Conservation (phyloP, 2,329 filamentous ascomycete genomes). For the Dothiorella sarmentorum region DNA sequence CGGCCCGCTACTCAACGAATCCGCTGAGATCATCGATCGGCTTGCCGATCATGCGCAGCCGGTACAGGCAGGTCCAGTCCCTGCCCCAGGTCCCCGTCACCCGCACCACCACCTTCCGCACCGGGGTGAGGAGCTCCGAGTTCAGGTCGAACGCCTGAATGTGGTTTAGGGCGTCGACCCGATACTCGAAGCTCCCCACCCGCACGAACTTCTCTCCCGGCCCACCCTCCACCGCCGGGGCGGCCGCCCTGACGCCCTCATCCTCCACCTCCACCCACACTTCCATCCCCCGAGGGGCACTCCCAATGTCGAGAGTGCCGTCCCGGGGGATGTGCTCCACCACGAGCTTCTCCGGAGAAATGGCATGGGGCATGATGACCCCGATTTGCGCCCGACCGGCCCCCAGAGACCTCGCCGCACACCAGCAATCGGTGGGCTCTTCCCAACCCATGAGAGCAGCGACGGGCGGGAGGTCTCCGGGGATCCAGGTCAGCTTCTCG, state of each 20-base stretch:
- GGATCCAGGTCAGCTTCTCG: conserved; percentile 2
- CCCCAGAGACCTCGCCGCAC: conserved; percentile 47
- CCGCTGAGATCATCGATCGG: not conserved
- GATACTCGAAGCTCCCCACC: conserved; percentile 40
- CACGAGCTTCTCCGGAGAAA: conserved; percentile 41
- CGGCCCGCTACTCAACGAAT: not conserved
- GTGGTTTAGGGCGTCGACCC: conserved; percentile 39
- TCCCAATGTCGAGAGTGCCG: conserved; percentile 38
- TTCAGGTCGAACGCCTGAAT: conserved; percentile 41
- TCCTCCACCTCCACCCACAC: conserved; percentile 41
- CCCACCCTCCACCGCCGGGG: conserved; percentile 34
- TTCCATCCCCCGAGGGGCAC: conserved; percentile 44
- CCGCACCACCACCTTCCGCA: conserved; percentile 38
- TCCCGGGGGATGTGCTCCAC: conserved; percentile 45
- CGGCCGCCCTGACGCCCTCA: conserved; percentile 34
- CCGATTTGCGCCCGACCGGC: conserved; percentile 62
- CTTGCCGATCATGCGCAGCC: conserved; percentile 43
- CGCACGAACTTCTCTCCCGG: conserved; percentile 35
- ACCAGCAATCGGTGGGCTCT: conserved; percentile 86
- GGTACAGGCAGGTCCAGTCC: conserved; percentile 46
- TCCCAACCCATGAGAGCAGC: conserved; percentile 67
- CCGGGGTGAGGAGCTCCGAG: conserved; percentile 24
- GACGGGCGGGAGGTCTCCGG: conserved; percentile 36
- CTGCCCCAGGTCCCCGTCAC: conserved; percentile 44
- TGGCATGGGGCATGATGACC: conserved; percentile 44